Evolutionary conservation across 2,329 filamentous ascomycete genomes (phyloP), one percentile per base, ranked within the genome.

Genomic region (Aureobasidium sp.): DNA sequence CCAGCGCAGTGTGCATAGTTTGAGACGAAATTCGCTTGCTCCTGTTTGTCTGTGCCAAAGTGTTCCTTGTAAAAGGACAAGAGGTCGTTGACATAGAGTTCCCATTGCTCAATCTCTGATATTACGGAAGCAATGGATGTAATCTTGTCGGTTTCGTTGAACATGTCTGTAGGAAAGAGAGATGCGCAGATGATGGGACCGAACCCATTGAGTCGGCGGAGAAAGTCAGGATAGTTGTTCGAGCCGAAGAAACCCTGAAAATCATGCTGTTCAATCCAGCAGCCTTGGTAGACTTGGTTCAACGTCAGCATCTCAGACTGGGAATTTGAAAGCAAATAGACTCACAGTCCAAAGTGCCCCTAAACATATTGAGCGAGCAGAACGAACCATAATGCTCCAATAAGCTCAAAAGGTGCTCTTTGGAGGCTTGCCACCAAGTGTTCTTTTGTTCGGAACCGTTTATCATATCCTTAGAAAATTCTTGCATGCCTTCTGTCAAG

Each of bases 231-330:
- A 45, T 36, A 60, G n/a, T 41, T n/a, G 36, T 50, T 3, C 8
- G 57, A 48, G 8, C 44, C 44, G 1, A 10, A 7, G 29, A 11
- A 41, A 11, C 57, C 57, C 5, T 52, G 29, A 36, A 60, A 60
- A 5, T 37, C 13, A 45, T 32, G 27, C 15, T 60, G 29, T 29
- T 60, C 57, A 30, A 60, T 60, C 57, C 57, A 60, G 44, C 57
- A 60, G 25, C 57, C 57, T 44, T 60, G 29, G 36, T 52, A 60
- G 44, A 59, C 42, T 48, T 10, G 9, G 29, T 45, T 3, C 1
- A 3, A 25, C 5, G n/a, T 21, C 41, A 25, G 41, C 4, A 44
- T 34, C 32, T 34, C 9, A 8, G 32, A 34, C 32, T 34, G 5
- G 2, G 32, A 10, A 34, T 34, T 2, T 10, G 6, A 10, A 10